Percentiles rank a stretch among this genome's conserved stretches.
Conservation (phyloP, 139 green algal species). For the Mesostigma viride region DNA sequence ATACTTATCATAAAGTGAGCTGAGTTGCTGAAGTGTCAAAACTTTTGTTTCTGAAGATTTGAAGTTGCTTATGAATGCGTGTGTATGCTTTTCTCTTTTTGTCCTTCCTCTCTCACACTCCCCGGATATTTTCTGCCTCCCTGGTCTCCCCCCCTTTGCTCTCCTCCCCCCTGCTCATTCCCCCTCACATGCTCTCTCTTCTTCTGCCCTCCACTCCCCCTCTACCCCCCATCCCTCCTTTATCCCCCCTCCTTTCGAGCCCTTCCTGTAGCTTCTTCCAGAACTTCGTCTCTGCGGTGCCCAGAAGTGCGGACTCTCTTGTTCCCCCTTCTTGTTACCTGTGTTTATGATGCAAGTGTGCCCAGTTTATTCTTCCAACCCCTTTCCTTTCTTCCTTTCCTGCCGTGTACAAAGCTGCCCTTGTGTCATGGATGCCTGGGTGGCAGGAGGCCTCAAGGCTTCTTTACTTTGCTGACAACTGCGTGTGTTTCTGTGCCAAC, state of each 20-base stretch:
- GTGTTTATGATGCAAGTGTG: no score
- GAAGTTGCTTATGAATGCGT: neutral
- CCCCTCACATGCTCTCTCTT: neutral
- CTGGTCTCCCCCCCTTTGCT: neutral
- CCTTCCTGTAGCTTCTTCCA: no score
- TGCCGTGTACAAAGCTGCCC: no score
- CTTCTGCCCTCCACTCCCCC: neutral
- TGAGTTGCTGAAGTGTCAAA: neutral
- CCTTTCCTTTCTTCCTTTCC: no score
- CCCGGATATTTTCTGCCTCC: neutral
- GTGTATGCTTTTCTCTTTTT: neutral
- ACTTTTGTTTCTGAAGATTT: neutral
- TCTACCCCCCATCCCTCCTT: neutral
- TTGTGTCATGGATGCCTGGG: no score
- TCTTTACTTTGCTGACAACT: no score
- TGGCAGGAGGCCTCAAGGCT: no score
- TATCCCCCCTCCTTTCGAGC: conserved; percentile 6
- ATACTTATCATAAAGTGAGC: neutral
- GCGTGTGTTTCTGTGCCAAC: no score
- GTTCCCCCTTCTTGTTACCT: no score
- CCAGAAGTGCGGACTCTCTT: no score
- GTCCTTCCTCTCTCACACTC: neutral
- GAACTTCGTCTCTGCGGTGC: no score
- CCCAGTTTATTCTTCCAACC: no score
- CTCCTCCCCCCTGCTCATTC: neutral